Conservation (phyloP, 495 filamentous ascomycete genomes). For the Massariosphaeria phaeospora region DNA sequence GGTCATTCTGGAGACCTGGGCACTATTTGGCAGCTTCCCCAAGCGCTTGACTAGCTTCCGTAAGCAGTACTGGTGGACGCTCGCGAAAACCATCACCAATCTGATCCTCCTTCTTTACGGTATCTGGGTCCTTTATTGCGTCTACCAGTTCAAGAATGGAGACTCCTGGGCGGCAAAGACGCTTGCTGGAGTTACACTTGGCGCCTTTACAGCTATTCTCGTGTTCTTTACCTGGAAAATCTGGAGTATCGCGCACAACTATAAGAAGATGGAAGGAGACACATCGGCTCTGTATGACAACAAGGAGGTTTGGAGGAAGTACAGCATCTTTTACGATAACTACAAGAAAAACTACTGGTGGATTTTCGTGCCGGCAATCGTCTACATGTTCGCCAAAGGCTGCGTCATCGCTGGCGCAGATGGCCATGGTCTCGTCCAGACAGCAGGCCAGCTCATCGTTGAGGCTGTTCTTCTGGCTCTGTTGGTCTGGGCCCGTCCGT, state of each 20-base stretch:
- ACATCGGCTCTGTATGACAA: conserved; percentile 71
- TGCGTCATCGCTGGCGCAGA: conserved; percentile 81
- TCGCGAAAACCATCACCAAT: conserved; percentile 82
- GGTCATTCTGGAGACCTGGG: conserved; percentile 87
- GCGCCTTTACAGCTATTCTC: conserved; percentile 71
- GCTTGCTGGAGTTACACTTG: conserved; percentile 77
- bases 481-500: conserved; percentile 80
- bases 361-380: conserved; percentile 84
- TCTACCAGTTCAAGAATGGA: conserved; percentile 89
- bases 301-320: conserved; percentile 88
- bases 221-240: conserved; percentile 79
- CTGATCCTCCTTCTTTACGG: conserved; percentile 91
- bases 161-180: conserved; percentile 94
- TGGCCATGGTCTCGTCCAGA: conserved; percentile 79
- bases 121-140: conserved; percentile 90
- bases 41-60: conserved; percentile 77
- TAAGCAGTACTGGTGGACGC: conserved; percentile 89
- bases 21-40: conserved; percentile 82
- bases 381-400: conserved; percentile 91
- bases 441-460: conserved; percentile 70
- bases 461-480: conserved; percentile 67
- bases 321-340: conserved; percentile 94
- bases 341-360: conserved; percentile 95
- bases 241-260: conserved; percentile 65
- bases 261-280: conserved; percentile 72